Conservation (phyloP, 2,329 filamentous ascomycete genomes). For the Colletotrichum eleusines region DNA sequence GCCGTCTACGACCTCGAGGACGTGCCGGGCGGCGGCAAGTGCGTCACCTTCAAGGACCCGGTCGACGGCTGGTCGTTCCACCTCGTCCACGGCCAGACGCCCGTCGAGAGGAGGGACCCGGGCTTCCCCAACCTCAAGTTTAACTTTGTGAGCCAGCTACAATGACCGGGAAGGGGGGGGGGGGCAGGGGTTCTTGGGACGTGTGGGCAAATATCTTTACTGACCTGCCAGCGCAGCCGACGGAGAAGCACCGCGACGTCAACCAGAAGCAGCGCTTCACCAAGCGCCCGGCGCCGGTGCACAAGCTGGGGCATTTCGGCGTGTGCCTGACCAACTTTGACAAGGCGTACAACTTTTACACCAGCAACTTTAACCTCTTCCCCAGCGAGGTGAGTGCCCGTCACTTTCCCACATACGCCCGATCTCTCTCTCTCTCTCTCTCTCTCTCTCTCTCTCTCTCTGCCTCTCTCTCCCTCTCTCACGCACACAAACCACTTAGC, state of each 20-base stretch:
- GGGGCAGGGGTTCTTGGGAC: background rate
- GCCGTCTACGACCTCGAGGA: conserved; percentile 61
- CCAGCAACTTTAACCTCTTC: conserved; percentile 62
- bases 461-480: too few species aligned
- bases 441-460: too few species aligned
- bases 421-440: too few species aligned
- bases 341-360: conserved; percentile 63
- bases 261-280: conserved; percentile 63
- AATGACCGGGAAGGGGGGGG: background rate
- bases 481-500: too few species aligned
- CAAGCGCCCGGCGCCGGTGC: conserved; percentile 60
- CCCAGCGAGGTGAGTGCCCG: conserved; percentile 59
- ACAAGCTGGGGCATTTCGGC: conserved; percentile 68
- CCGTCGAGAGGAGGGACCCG: conserved; percentile 51
- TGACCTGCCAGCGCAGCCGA: conserved; percentile 49
- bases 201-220: background rate
- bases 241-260: conserved; percentile 55
- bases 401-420: too few species aligned
- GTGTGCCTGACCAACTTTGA: conserved; percentile 65
- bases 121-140: conserved; percentile 57
- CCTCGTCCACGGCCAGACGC: conserved; percentile 66
- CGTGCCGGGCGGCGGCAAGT: conserved; percentile 65
- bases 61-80: conserved; percentile 70
- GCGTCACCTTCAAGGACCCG: conserved; percentile 64
- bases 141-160: conserved; percentile 56